Conservation (phyloP, 495 filamentous ascomycete genomes). For the Talaromyces proteolyticus region DNA sequence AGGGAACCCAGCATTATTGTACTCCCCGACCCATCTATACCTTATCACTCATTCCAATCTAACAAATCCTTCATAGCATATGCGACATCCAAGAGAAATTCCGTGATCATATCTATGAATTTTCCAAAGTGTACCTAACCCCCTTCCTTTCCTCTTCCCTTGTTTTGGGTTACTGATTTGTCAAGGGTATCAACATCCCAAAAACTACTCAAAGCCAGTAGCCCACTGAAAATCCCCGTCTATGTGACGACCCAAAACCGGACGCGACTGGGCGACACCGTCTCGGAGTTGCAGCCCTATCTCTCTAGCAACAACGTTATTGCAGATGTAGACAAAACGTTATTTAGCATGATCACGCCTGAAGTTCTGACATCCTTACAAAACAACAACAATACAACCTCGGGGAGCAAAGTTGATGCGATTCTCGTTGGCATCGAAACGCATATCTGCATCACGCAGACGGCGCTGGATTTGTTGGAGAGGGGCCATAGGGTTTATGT, state of each 20-base stretch:
- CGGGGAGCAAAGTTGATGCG: constrained; percentile 17
- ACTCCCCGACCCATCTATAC: constrained; percentile 3
- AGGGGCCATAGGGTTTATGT: constrained; percentile 80
- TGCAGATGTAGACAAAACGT: constrained; percentile 73
- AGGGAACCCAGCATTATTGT: constrained; percentile 72
- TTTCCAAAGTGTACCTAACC: constrained; percentile 69
- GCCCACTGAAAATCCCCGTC: constrained; percentile 68
- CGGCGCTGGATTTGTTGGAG: constrained; percentile 70
- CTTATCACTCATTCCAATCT: constrained; percentile 2
- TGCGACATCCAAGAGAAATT: constrained; percentile 98
- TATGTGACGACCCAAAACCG: constrained; percentile 81
- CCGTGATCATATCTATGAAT: constrained; percentile 72
- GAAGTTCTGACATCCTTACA: constrained; percentile 26
- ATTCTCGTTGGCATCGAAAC: constrained; percentile 77
- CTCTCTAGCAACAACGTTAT: constrained; percentile 32
- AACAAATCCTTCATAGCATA: constrained; percentile 47
- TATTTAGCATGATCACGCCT: constrained; percentile 75
- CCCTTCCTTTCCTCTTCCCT: background rate
- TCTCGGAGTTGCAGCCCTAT: constrained; percentile 54
- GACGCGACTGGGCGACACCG: constrained; percentile 68
- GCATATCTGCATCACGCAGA: constrained; percentile 95
- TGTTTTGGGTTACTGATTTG: background rate
- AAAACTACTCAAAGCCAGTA: constrained; percentile 38
- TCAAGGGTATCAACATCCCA: constrained; percentile 27
- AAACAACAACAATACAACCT: constrained; percentile 9